Percentiles rank a stretch among this genome's conserved stretches.
Evolutionary conservation across 202 grass and related monocot species (phyloP).

Genomic region (Setaria italica): DNA sequence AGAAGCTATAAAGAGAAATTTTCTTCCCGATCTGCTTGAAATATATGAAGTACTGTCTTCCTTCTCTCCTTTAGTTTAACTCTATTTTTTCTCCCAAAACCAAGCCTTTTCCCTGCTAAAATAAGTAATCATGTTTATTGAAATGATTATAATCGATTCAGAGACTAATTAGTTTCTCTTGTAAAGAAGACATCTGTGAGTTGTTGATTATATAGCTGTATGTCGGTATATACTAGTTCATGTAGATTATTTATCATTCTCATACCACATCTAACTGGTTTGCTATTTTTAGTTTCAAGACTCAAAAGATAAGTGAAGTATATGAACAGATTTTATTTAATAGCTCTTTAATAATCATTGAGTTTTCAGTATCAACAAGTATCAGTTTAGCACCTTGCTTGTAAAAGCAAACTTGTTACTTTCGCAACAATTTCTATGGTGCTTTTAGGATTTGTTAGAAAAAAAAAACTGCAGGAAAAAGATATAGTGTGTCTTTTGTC

Average conservation of each 20-base stretch:
- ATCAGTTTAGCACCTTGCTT: background rate
- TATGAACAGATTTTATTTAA: background rate
- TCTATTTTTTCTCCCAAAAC: background rate
- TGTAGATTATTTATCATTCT: background rate
- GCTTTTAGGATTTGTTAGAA: background rate
- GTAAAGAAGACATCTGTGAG: background rate
- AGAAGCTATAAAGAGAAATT: constrained; percentile 68
- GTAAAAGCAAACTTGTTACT: too few relatives aligned
- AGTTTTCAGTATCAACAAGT: background rate
- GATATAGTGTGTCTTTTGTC: background rate
- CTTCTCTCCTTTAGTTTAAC: background rate
- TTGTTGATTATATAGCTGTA: background rate
- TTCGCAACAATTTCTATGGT: background rate
- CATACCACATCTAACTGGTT: background rate
- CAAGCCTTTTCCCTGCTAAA: background rate
- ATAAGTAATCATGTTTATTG: background rate
- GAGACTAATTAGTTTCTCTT: background rate
- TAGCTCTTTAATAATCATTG: background rate
- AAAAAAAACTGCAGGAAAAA: background rate
- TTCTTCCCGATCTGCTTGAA: constrained; percentile 65
- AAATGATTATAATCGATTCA: constrained; percentile 6
- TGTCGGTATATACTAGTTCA: background rate
- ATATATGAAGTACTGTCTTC: constrained; percentile 63
- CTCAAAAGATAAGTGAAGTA: background rate
- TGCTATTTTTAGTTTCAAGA: background rate